Conservation (phyloP, 2,329 filamentous ascomycete genomes). For the Colletotrichum navitas region DNA sequence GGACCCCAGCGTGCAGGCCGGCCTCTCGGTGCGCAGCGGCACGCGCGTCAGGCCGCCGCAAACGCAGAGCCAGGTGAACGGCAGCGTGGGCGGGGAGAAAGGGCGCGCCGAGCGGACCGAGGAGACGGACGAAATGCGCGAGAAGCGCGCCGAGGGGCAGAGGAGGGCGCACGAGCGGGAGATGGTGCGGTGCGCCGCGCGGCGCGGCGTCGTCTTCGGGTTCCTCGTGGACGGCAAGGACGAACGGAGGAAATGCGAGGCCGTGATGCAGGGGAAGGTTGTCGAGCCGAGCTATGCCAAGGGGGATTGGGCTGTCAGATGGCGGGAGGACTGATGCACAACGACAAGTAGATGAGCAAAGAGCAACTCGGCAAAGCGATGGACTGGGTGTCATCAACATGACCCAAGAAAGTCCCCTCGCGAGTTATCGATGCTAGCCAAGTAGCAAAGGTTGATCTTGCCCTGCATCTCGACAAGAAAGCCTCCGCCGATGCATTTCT, state of each 20-base stretch:
- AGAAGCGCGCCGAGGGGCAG: constrained; percentile 63
- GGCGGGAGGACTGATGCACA: constrained; percentile 58
- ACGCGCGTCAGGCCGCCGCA: constrained; percentile 53
- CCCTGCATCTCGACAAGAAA: too few relatives aligned
- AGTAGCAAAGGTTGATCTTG: too few relatives aligned
- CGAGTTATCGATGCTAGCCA: too few relatives aligned
- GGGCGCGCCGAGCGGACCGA: constrained; percentile 64
- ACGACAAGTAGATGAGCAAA: too few relatives aligned
- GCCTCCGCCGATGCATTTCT: too few relatives aligned
- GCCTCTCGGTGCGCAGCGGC: constrained; percentile 54
- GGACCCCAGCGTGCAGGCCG: constrained; percentile 56
- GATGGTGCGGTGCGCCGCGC: constrained; percentile 72
- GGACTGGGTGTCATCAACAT: too few relatives aligned
- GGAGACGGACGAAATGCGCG: constrained; percentile 64
- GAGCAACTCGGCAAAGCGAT: too few relatives aligned
- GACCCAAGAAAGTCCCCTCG: too few relatives aligned
- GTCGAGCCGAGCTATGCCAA: constrained; percentile 73
- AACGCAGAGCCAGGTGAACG: constrained; percentile 64
- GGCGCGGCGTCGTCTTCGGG: constrained; percentile 70
- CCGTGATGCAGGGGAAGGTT: constrained; percentile 68
- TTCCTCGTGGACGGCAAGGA: constrained; percentile 49
- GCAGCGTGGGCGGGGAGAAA: constrained; percentile 68
- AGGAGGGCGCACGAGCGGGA: constrained; percentile 62
- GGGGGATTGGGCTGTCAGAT: constrained; percentile 69
- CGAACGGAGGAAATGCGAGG: constrained; percentile 64